Base-by-base conservation (phyloP, 1,139 yeast genomes). In the Magnusiomyces starmeri region DNA sequence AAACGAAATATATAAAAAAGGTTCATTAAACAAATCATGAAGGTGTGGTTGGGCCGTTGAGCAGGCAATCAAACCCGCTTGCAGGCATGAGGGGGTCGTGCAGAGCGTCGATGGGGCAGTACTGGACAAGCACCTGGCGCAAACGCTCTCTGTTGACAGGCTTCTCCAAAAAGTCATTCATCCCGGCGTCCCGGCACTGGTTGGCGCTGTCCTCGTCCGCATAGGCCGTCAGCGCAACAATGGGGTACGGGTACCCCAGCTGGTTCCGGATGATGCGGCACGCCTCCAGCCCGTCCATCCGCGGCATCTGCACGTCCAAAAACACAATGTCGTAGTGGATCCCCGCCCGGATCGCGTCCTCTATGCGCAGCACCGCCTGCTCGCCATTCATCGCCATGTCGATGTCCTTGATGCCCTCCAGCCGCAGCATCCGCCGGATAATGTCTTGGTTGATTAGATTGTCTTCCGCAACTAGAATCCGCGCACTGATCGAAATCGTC, bases 291-390 rank as follows among this genome's bases (percentile, higher is more conserved):
- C 98, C 98, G 66, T 89, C 95, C 59, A 87, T 76, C 60, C 79
- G 82, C 2, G 97, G 98, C 98, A 92, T 92, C 67, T 89, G 96
- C 50, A 92, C 88, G 69, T 92, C 98, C 97, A 92, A 90, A 63
- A 92, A 85, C 7, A 92, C 79, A 51, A 92, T 70, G 62, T 86
- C 92, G 65, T 75, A 88, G 44, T 60, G 63, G 6, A 60, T 53
- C 2, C 70, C 67, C 16, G 63, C 62, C 18, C 70, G 75, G 51
- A 74, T 70, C 4, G 82, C 73, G 39, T 75, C 75, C 57, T 77
- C 75, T 2, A 86, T 82, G 50, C 74, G 71, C 26, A 79, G 81
- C 43, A 87, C 81, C 0, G 95, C 97, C 60, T 85, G 94, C 44
- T 81, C 83, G n/a, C 98, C 98, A 67, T 90, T 92, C 56, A 83